Evolutionary conservation across 2,329 filamentous ascomycete species (phyloP), one percentile per base, ranked within the genome.

Genomic region (Fusarium musae): DNA sequence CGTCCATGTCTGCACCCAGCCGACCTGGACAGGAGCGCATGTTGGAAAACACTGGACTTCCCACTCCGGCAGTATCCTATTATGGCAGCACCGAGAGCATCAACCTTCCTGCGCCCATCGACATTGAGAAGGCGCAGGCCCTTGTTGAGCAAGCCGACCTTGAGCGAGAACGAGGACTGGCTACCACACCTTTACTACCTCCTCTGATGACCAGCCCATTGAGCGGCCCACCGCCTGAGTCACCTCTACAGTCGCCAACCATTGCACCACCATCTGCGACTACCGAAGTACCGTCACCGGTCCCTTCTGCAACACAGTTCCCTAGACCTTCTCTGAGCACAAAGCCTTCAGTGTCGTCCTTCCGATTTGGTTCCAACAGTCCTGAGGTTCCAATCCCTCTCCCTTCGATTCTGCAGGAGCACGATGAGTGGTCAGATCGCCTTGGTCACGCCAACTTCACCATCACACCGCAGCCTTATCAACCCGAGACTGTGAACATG

Each of bases 361-460:
- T 97, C 79, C 84, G 83, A 46, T 82, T 89, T 85, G 47, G 92
- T 85, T 46, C 93, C 8, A 84, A 92, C 42, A 93, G 91, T 58
- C 88, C 88, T 7, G 87, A 83, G 75, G 84, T 80, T 75, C 88
- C 81, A 58, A 84, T 88, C 40, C 86, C 88, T 9, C 89, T 93
- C 21, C 89, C 91, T 8, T 87, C 89, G 9, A 90, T 95, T 71
- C 84, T 91, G 37, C 90, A 93, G 62, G 89, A 91, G 10, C 87
- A 91, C 56, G 94, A 97, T 79, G 90, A 92, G 74, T 98, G 96
- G 96, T 92, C 93, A 2, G 90, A 92, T 78, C 91, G 90, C 63
- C 89, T 98, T 19, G 96, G 96, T 34, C 95, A 98, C 80, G 95
- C 95, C 73, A 97, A 98, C 84, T 98, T 97, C 81, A 95, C 90